phyloP scores from a whole-genome alignment of 768 basidiomycete species.

The Boletus bicolor region DNA sequence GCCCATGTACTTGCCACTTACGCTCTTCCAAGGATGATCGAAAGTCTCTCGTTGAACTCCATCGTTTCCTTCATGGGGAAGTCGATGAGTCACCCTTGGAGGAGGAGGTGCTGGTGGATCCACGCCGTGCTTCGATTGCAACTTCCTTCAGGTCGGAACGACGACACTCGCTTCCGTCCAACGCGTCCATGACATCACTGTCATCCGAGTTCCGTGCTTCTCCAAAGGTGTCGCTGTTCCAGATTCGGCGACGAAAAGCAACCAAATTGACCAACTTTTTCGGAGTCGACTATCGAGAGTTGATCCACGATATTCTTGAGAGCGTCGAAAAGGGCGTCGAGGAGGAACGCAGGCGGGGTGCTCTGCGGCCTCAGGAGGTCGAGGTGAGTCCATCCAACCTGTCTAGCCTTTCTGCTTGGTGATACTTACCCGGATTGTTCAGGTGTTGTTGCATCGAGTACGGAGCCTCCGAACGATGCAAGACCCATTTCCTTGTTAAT shows the following conservation, averaged over 20 bases:
- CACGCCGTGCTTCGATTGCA: slow-evolving; percentile 32
- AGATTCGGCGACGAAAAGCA: slow-evolving; percentile 66
- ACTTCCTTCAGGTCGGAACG: slow-evolving; percentile 55
- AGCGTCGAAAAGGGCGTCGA: slow-evolving; percentile 76
- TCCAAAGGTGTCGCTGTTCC: slow-evolving; percentile 49
- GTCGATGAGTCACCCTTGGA: slow-evolving; percentile 20
- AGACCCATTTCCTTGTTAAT: slow-evolving; percentile 13
- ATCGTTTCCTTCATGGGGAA: slow-evolving; percentile 56
- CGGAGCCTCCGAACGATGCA: slow-evolving; percentile 27
- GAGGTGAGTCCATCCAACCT: slow-evolving; percentile 48
- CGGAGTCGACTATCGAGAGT: slow-evolving; percentile 77
- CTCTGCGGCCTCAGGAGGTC: slow-evolving; percentile 62
- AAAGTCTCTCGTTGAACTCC: slow-evolving; percentile 69
- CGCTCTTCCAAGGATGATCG: slow-evolving; percentile 59
- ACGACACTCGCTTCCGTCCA: slow-evolving; percentile 65
- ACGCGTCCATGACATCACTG: slow-evolving; percentile 58
- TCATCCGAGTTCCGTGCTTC: slow-evolving; percentile 46
- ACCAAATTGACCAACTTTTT: slow-evolving; percentile 88
- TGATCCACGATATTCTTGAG: slow-evolving; percentile 74
- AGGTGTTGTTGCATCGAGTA: slow-evolving; percentile 48
- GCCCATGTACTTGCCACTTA: slow-evolving; percentile 1
- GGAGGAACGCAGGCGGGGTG: slow-evolving; percentile 63
- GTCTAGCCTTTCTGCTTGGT: neutral
- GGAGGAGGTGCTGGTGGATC: slow-evolving; percentile 13
- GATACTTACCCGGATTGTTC: slow-evolving; percentile 7